Evolutionary conservation across 2,329 filamentous ascomycete species (phyloP).

Genomic region (Drechslera avenae): DNA sequence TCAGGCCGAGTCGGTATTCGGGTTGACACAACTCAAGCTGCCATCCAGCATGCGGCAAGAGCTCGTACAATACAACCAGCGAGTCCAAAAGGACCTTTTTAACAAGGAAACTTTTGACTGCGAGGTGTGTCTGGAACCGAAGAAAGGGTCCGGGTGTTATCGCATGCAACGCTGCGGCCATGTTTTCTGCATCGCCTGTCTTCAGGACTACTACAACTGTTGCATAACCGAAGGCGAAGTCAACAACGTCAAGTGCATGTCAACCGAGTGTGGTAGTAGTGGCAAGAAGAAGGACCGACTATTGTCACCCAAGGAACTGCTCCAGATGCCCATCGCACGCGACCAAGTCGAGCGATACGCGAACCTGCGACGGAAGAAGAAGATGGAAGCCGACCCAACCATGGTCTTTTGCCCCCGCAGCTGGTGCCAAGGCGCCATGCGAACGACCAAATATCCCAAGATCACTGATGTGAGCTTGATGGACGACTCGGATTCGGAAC

Average conservation of each 20-base stretch:
- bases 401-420: slow-evolving; percentile 90
- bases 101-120: slow-evolving; percentile 86
- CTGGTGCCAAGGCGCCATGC: slow-evolving; percentile 90
- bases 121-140: slow-evolving; percentile 86
- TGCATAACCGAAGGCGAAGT: slow-evolving; percentile 88
- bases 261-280: slow-evolving; percentile 66
- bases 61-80: slow-evolving; percentile 78
- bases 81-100: slow-evolving; percentile 75
- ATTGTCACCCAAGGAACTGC: slow-evolving; percentile 81
- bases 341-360: slow-evolving; percentile 84
- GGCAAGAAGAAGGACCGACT: slow-evolving; percentile 60
- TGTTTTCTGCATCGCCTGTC: slow-evolving; percentile 87
- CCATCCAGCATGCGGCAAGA: slow-evolving; percentile 64
- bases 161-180: slow-evolving; percentile 82
- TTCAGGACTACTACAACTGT: slow-evolving; percentile 87
- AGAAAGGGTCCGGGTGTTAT: slow-evolving; percentile 84
- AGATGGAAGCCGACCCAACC: slow-evolving; percentile 87
- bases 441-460: slow-evolving; percentile 57
- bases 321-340: slow-evolving; percentile 58
- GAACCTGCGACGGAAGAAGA: slow-evolving; percentile 87
- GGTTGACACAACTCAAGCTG: slow-evolving; percentile 55
- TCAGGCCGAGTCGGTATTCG: slow-evolving; percentile 61
- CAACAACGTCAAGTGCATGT: slow-evolving; percentile 76
- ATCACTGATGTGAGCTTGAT: slow-evolving; percentile 49
- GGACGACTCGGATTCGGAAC: slow-evolving; percentile 49